These are phyloP conservation scores for Silybum marianum DNA, from an alignment of 129 eudicot genomes.

Conservation along the genomic window DNA sequence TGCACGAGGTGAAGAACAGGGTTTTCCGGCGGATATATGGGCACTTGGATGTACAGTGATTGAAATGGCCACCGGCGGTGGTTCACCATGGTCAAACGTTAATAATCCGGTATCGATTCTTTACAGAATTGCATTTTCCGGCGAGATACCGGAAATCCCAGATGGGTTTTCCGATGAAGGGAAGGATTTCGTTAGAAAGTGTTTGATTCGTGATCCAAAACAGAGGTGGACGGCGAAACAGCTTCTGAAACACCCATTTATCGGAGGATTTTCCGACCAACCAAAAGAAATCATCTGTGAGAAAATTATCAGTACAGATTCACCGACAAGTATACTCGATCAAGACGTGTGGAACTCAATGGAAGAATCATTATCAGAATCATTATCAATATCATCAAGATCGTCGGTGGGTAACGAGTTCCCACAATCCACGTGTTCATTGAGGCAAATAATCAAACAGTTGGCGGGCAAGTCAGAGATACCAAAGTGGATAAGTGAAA, in stretches of 20 bases:
- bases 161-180: constrained; percentile 40
- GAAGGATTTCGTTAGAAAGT: constrained; percentile 58
- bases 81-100: constrained; percentile 51
- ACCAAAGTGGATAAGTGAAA: constrained; percentile 44
- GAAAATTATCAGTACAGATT: constrained; percentile 26
- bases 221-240: constrained; percentile 67
- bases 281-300: constrained; percentile 8
- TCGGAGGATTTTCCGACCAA: constrained; percentile 27
- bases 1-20: constrained; percentile 73
- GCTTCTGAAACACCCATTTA: constrained; percentile 61
- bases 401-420: not conserved
- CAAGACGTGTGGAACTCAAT: constrained; percentile 58
- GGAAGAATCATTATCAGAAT: constrained; percentile 29
- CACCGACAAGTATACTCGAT: constrained; percentile 83
- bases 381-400: constrained; percentile 5
- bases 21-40: constrained; percentile 77
- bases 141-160: constrained; percentile 61
- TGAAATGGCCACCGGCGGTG: constrained; percentile 79
- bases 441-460: constrained; percentile 41
- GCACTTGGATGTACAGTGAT: constrained; percentile 76
- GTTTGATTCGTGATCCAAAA: constrained; percentile 52
- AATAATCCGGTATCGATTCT: constrained; percentile 43
- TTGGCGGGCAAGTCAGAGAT: constrained; percentile 42
- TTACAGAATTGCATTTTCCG: constrained; percentile 54
- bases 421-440: not conserved